phyloP scores from a whole-genome alignment of 371 early-diverging fungal genomes.

The Lichtheimia ramosa region DNA sequence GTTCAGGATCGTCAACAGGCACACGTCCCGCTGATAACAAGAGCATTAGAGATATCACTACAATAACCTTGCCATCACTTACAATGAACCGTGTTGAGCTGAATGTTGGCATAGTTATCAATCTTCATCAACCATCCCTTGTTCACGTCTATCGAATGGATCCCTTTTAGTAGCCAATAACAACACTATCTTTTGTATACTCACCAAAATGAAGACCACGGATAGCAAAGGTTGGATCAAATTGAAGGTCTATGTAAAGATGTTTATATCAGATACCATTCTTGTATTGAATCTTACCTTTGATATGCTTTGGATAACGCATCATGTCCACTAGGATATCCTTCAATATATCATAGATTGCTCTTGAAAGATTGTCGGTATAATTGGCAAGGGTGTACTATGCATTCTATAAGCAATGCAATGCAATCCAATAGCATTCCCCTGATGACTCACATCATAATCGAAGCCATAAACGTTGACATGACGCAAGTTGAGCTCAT shows the following conservation, averaged over 20 bases:
- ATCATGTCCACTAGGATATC: conserved; percentile 56
- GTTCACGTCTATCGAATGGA: conserved; percentile 37
- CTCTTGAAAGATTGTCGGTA: conserved; percentile 51
- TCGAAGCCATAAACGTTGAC: conserved; percentile 54
- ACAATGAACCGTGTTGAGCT: conserved; percentile 62
- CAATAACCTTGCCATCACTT: conserved; percentile 8
- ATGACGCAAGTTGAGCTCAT: conserved; percentile 41
- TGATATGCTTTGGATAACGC: conserved; percentile 53
- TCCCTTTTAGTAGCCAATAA: neutral
- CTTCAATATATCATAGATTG: conserved; percentile 59
- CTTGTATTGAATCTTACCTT: conserved; percentile 19
- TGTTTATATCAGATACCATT: neutral
- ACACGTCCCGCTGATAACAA: conserved; percentile 44
- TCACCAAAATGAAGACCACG: conserved; percentile 64
- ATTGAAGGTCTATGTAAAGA: conserved; percentile 38
- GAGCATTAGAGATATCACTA: neutral
- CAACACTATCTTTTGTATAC: neutral
- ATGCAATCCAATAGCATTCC: neutral
- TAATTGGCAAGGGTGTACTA: conserved; percentile 69
- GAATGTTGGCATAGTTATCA: conserved; percentile 65
- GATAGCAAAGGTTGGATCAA: conserved; percentile 64
- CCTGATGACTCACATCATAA: conserved; percentile 38
- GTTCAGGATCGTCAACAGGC: conserved; percentile 47
- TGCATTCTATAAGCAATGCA: neutral
- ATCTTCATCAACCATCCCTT: conserved; percentile 72